Evolutionary conservation across 2,329 filamentous ascomycete genomes (phyloP), one percentile per base, ranked within the genome.

Genomic region (Sclerotinia sclerotiorum): DNA sequence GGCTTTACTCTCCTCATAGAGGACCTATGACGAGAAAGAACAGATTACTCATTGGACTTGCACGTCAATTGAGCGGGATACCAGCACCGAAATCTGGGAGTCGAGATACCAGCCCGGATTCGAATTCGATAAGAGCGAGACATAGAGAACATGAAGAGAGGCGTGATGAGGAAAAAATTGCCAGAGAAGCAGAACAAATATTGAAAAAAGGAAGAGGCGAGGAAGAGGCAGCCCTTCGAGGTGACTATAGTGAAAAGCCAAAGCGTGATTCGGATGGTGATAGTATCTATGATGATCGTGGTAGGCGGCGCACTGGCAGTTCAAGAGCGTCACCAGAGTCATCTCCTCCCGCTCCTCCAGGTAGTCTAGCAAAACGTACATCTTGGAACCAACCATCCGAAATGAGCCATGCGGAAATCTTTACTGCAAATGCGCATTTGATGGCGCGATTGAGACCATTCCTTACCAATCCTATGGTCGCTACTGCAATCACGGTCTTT

Each of bases 401-500:
- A 68, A 88, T 97, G 82, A 91, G 82, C 57, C 86, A 91, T 29
- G 87, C 89, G 13, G 93, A 99, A 77, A 81, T 97, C 15, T 82
- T 87, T 0, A 82, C 89, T 29, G 94, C 94, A 1, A 97, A 99
- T 78, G 85, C 88, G 13, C 92, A 97, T 76, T 83, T 99, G 56
- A 93, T 97, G 88, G 89, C 92, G 65, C 86, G 95, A 65, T 84
- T 99, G 55, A 89, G 88, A 19, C 95, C 95, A 0, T 99, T 99
- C 77, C 86, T 99, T 81, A 93, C 93, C 0, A 94, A 89, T 52
- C 93, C 95, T 0, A 82, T 94, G 68, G 87, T 90, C 0, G 87
- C 90, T 63, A 85, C 88, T 27, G 90, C 94, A 0, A 90, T 99
- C 65, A 97, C 93, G 0, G 83, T 97, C 0, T 97, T 98, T 82